Evolutionary conservation across 805 yeast species (phyloP).

Genomic region (Huiozyma sinensis): DNA sequence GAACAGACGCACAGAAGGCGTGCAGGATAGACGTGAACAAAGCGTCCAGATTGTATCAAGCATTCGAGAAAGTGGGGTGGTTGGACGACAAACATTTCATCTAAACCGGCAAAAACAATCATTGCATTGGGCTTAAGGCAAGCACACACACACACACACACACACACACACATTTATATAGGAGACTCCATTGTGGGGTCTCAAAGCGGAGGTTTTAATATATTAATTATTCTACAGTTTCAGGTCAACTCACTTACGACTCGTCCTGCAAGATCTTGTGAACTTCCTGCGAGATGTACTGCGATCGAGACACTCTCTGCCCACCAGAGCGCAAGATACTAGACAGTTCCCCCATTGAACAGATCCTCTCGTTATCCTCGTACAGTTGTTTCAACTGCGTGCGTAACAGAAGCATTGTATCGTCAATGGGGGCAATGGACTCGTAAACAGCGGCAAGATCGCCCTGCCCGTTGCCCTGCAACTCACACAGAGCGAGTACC

Average conservation of each 20-base stretch:
- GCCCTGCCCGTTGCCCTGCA: conserved; percentile 2
- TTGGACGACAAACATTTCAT: conserved; percentile 64
- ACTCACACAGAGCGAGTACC: conserved; percentile 1
- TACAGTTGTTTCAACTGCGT: conserved; percentile 18
- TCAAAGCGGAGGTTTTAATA: no score
- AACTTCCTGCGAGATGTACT: no score
- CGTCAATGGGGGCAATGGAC: conserved; percentile 22
- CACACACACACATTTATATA: background rate
- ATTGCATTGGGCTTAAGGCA: background rate
- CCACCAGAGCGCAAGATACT: background rate
- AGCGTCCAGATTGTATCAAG: conserved; percentile 82
- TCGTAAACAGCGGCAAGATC: conserved; percentile 7
- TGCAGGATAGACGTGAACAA: conserved; percentile 95
- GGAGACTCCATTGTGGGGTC: no score
- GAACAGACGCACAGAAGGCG: conserved; percentile 97
- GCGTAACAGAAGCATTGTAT: conserved; percentile 17
- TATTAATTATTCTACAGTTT: no score
- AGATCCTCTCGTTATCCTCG: conserved; percentile 17
- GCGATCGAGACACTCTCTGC: no score
- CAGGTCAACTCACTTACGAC: no score
- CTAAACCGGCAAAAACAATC: no score
- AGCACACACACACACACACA: background rate
- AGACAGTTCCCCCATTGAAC: conserved; percentile 13
- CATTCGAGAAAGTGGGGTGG: conserved; percentile 90
- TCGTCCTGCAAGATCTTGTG: no score